A percentile compares a stretch with the other conserved stretches of the same genome.
Evolutionary conservation across 192 early-diverging fungal species (phyloP).

Genomic region (Coemansia sp.): DNA sequence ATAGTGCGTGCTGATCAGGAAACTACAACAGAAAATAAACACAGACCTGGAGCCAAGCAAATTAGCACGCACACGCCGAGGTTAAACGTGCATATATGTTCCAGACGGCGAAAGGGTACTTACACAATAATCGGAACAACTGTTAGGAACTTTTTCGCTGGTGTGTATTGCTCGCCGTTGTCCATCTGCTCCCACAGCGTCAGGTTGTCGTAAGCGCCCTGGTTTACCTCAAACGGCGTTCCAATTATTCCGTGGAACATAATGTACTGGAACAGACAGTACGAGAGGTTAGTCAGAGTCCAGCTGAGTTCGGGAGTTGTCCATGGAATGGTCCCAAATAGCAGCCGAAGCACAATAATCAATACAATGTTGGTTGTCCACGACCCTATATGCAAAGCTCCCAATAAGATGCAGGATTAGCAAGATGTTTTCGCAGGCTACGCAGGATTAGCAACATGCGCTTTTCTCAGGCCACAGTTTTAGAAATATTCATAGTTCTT

Average conservation of each 20-base stretch:
- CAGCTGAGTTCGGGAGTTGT: slow-evolving; percentile 89
- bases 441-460: background rate
- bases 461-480: background rate
- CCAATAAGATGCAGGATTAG: background rate
- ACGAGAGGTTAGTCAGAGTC: slow-evolving; percentile 92
- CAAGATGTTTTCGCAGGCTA: background rate
- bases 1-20: slow-evolving; percentile 93
- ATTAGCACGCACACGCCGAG: background rate
- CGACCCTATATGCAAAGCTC: slow-evolving; percentile 64
- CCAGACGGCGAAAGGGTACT: slow-evolving; percentile 34
- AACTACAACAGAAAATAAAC: slow-evolving; percentile 40
- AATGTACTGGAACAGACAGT: slow-evolving; percentile 90
- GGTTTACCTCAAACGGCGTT: slow-evolving; percentile 91
- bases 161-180: slow-evolving; percentile 94
- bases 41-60: slow-evolving; percentile 6
- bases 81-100: too few species aligned
- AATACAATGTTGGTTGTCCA: slow-evolving; percentile 87
- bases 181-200: slow-evolving; percentile 99
- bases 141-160: slow-evolving; percentile 96
- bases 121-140: slow-evolving; percentile 92
- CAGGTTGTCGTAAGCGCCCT: slow-evolving; percentile 87
- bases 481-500: too few species aligned
- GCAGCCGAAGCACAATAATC: slow-evolving; percentile 72
- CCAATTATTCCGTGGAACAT: slow-evolving; percentile 98
- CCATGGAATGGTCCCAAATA: slow-evolving; percentile 84